These are phyloP conservation scores for Parafenestella ontariensis DNA, from an alignment of 2,329 filamentous ascomycete species.

Conservation along the genomic window DNA sequence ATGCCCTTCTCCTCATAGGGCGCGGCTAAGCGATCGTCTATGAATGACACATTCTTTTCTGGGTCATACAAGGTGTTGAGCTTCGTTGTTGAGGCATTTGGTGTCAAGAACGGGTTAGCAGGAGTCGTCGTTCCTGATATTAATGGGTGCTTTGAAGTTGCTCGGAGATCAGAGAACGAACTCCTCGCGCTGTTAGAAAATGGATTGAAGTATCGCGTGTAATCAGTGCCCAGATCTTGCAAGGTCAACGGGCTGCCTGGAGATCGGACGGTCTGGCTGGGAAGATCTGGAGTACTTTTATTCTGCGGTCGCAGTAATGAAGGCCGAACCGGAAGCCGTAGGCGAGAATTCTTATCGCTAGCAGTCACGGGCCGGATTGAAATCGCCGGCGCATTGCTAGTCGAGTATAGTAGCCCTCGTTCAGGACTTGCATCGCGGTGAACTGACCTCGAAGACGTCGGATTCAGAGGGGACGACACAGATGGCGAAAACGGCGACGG, in stretches of 20 bases:
- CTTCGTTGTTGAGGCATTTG: conserved; percentile 36
- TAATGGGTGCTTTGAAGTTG: conserved; percentile 6
- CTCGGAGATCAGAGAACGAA: conserved; percentile 24
- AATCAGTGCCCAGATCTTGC: conserved; percentile 43
- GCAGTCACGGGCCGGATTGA: conserved; percentile 3
- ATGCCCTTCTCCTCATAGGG: conserved; percentile 53
- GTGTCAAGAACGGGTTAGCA: conserved; percentile 38
- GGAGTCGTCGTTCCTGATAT: conserved; percentile 23
- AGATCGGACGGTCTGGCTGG: conserved; percentile 10
- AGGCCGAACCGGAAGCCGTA: conserved; percentile 21
- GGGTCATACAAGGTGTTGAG: conserved; percentile 28
- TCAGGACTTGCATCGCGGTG: conserved; percentile 1
- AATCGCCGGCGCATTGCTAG: conserved; percentile 3
- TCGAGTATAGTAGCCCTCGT: not conserved
- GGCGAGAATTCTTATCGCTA: conserved; percentile 4
- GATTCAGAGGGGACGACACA: conserved; percentile 16
- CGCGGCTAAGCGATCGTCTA: conserved; percentile 57
- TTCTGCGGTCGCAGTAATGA: conserved; percentile 14
- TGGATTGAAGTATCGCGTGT: conserved; percentile 47
- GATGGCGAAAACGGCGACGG: conserved; percentile 13
- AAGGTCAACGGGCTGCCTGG: conserved; percentile 32
- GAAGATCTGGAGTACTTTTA: conserved; percentile 28
- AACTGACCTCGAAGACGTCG: conserved; percentile 7
- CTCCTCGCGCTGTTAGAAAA: conserved; percentile 35
- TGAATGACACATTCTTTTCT: conserved; percentile 47